Base-by-base conservation (phyloP, 345 rosid genomes). In the Aquilaria sinensis region DNA sequence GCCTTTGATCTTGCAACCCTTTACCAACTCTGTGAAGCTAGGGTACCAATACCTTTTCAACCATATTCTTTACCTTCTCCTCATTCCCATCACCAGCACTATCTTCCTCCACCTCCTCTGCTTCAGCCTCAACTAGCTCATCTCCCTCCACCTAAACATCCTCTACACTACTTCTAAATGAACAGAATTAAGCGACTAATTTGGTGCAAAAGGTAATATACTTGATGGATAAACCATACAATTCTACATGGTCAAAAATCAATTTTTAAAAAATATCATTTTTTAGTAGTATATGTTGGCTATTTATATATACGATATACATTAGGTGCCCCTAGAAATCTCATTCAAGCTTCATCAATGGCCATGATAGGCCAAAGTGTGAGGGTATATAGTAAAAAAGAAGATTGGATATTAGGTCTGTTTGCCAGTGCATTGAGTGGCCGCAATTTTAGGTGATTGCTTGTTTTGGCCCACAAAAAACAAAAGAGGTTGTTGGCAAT, bases 11-110 rank as follows among this genome's bases (percentile, higher is more conserved):
- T 59, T 77, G 67, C 88, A 85, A n/a, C 85, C 83, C 23, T 78
- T 80, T 67, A 80, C 88, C 9, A 78, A 12, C 74, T 83, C 92
- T 6, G 92, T 86, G 33, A 89, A 76, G 81, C 93, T 89, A 12
- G 88, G 90, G 31, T 89, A 86, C 78, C 96, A 84, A 64, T 78
- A 86, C 73, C 78, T 89, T 0, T 90, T 86, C 11, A 86, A 89
- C 52, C 85, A 89, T 76, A 67, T 89, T 70, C 77, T 89, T 47
- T 72, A 77, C 53, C 73, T 89, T 51, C 55, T 75, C 41, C 71
- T 86, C 55, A 30, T 86, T 12, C 96, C 92, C 0, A 12, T 86
- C 70, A 78, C 82, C 79, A 76, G 56, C 2, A 74, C 60, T 6
- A 23, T 84, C 62, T 60, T 70, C 53, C 9, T 84, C 11, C 77